Evolutionary conservation across 1,284 basidiomycete species (phyloP).

Genomic region (Pseudomicrostroma phylloplanum): DNA sequence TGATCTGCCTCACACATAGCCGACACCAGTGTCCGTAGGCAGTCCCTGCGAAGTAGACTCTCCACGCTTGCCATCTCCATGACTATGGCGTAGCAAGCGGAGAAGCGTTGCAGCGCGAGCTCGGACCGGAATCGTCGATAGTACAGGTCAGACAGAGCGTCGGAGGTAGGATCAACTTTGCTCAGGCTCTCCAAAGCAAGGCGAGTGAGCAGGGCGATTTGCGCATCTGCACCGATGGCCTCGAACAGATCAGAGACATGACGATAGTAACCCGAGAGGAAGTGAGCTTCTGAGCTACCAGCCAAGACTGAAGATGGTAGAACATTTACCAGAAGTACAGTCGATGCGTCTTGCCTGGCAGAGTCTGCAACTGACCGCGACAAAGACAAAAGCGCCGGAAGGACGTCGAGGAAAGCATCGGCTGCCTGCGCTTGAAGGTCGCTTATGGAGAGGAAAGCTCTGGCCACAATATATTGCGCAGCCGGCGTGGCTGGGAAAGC

Average conservation of each 20-base stretch:
- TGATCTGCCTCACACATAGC: slow-evolving; percentile 87
- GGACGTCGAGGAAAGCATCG: not conserved
- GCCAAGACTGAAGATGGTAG: not conserved
- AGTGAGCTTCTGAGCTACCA: not conserved
- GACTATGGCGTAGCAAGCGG: slow-evolving; percentile 32
- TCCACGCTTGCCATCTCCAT: slow-evolving; percentile 25
- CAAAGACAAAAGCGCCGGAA: not conserved
- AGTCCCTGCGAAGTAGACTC: slow-evolving; percentile 5
- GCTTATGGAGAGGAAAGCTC: too few species aligned
- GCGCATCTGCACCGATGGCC: slow-evolving; percentile 20
- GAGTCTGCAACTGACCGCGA: too few species aligned
- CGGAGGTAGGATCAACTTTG: not conserved
- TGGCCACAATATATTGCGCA: too few species aligned
- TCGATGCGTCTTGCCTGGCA: too few species aligned
- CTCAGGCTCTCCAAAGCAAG: not conserved
- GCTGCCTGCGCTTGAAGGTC: not conserved
- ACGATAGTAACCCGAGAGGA: slow-evolving; percentile 16
- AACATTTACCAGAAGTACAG: not conserved
- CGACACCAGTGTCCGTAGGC: slow-evolving; percentile 52
- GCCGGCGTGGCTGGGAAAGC: too few species aligned
- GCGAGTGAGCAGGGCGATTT: not conserved
- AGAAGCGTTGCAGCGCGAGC: slow-evolving; percentile 33
- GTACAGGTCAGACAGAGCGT: slow-evolving; percentile 26
- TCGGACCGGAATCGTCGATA: slow-evolving; percentile 40
- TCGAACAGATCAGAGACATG: slow-evolving; percentile 30